Evolutionary conservation across 2,329 filamentous ascomycete species (phyloP).

Genomic region (Teratosphaeria zuluensis): DNA sequence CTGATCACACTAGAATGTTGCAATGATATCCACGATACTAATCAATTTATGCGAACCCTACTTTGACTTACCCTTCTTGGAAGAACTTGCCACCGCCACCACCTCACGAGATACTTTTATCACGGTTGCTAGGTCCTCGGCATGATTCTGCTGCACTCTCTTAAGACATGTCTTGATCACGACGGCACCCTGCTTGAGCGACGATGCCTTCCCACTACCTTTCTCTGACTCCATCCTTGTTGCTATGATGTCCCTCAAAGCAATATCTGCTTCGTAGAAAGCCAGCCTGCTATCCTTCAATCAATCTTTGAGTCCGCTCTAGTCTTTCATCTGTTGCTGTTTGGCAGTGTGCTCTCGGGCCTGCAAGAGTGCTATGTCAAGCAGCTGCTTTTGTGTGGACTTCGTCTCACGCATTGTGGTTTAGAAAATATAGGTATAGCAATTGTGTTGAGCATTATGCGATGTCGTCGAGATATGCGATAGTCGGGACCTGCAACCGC

Average conservation of each 20-base stretch:
- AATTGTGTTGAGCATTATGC: not conserved
- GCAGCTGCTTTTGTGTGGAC: not conserved
- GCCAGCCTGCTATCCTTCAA: not conserved
- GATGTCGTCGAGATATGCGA: not conserved
- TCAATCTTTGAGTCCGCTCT: not conserved
- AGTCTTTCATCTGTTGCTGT: not conserved
- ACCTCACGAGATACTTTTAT: not conserved
- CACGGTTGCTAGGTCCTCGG: not conserved
- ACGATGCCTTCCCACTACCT: not conserved
- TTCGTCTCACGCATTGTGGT: not conserved
- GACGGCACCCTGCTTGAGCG: not conserved
- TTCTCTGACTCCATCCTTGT: not conserved
- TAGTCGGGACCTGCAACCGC: not conserved
- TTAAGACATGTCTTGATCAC: not conserved
- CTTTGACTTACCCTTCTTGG: not conserved
- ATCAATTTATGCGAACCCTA: not conserved
- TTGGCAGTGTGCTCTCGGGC: not conserved
- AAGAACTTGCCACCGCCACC: not conserved
- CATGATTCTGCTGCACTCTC: not conserved
- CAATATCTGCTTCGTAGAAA: not conserved
- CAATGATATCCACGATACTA: not conserved
- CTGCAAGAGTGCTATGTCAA: not conserved
- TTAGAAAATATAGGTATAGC: not conserved
- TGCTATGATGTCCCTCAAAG: not conserved
- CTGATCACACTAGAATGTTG: not conserved